Base-by-base conservation (phyloP, 2,329 filamentous ascomycete genomes). In the Neonectria neomacrospora region DNA sequence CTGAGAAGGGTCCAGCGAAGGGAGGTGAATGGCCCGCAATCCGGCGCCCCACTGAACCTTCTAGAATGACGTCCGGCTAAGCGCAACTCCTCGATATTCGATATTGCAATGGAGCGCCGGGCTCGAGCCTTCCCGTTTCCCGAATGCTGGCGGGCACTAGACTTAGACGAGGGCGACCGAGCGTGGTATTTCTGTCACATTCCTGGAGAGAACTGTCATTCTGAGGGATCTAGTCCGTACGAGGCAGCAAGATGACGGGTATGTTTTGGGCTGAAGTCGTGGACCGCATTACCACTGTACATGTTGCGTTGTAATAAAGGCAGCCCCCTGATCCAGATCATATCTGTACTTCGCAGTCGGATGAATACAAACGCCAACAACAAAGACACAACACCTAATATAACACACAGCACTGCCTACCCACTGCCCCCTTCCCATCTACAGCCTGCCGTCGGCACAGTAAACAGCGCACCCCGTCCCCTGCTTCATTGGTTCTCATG, bases 21-120 rank as follows among this genome's bases (percentile, higher is more conserved):
- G 44, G 44, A 16, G 12, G 42, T 47, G 20, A 42, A 44, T 3
- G 41, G 8, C 41, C 45, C 23, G 26, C 23, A 28, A 20, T 41
- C n/a, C 22, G 26, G 34, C 42, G 74, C 71, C 77, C 79, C 80
- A 81, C 79, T 77, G 80, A 81, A 81, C 70, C 77, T 81, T 81
- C 80, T 80, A 80, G 80, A 81, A 81, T 72, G 71, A 59, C 68
- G 57, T 70, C 58, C 62, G 68, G 59, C 64, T 80, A 79, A 65
- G 52, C 75, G 76, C 77, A 81, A 73, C 54, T 53, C 74, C 76
- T 69, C 78, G 76, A 65, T 78, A 77, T 58, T 58, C 47, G 61
- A 63, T 58, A 65, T 32, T 45, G 44, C 22, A n/a, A 16, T 47
- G 44, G 16, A 28, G 23, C 6, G 23, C 54, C 47, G 42, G 58